Evolutionary conservation across 148 eudicot species (phyloP).

Genomic region (Vaccinium corymbosum): DNA sequence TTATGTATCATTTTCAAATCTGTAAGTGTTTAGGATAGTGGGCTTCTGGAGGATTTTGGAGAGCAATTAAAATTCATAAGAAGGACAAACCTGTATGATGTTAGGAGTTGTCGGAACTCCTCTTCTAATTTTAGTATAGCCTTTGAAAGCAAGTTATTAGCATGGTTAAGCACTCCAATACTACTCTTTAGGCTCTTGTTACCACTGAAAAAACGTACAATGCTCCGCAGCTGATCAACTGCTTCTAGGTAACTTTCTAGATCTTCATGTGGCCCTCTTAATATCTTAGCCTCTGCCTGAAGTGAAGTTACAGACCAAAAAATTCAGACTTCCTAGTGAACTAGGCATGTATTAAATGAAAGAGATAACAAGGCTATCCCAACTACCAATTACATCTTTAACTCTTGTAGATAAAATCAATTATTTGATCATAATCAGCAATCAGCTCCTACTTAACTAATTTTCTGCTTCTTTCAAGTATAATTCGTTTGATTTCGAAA

Average conservation of each 20-base stretch:
- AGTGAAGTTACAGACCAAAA: conserved; percentile 10
- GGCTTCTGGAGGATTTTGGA: not conserved
- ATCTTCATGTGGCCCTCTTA: conserved; percentile 95
- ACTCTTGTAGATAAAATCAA: not conserved
- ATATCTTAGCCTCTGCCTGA: conserved; percentile 80
- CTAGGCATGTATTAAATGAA: not conserved
- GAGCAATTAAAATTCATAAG: not conserved
- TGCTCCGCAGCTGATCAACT: conserved; percentile 60
- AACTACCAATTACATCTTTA: not conserved
- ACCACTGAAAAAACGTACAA: conserved; percentile 50
- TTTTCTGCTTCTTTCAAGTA: not conserved
- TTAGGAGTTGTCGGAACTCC: conserved; percentile 67
- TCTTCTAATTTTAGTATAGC: conserved; percentile 71
- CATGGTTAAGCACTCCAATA: conserved; percentile 51
- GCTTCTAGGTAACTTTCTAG: conserved; percentile 88
- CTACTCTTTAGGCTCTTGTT: conserved; percentile 55
- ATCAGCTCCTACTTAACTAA: not conserved
- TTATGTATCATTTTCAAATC: not conserved
- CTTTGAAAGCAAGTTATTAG: conserved; percentile 53
- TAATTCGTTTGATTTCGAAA: not conserved
- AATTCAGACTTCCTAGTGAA: not conserved
- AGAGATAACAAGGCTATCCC: not conserved
- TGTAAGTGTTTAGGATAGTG: not conserved
- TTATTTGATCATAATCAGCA: not conserved
- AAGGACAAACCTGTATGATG: conserved; percentile 56